Evolutionary conservation across 257 asterid species (phyloP).

Genomic region (Cruciata laevipes): DNA sequence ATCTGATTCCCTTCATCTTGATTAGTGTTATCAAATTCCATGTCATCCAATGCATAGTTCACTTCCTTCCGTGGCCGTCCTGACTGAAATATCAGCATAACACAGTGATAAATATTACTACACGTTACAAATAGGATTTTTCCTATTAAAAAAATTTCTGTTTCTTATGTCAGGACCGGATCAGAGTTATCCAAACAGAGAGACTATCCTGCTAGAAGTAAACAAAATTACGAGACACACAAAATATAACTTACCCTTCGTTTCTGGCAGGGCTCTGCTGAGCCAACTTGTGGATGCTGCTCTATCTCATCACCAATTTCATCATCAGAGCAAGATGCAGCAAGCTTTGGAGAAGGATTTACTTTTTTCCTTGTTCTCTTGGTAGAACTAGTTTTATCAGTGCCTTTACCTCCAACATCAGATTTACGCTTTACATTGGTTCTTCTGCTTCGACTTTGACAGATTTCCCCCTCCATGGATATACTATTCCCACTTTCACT

Average conservation of each 20-base stretch:
- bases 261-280: slow-evolving; percentile 36
- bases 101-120: background rate
- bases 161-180: background rate
- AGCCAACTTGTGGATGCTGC: slow-evolving; percentile 28
- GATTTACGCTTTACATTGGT: slow-evolving; percentile 27
- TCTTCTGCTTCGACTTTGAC: slow-evolving; percentile 13
- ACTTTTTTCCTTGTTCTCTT: slow-evolving; percentile 37
- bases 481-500: slow-evolving; percentile 15
- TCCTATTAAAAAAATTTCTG: no score
- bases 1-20: slow-evolving; percentile 27
- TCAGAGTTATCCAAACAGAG: background rate
- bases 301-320: slow-evolving; percentile 26
- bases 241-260: slow-evolving; percentile 53
- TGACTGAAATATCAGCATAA: slow-evolving; percentile 45
- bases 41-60: slow-evolving; percentile 36
- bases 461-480: slow-evolving; percentile 19
- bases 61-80: slow-evolving; percentile 53
- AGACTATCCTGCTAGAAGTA: background rate
- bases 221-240: background rate
- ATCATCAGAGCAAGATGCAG: slow-evolving; percentile 31
- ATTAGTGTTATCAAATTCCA: slow-evolving; percentile 23
- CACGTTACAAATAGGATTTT: no score
- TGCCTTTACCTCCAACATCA: slow-evolving; percentile 28
- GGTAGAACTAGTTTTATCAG: slow-evolving; percentile 23
- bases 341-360: slow-evolving; percentile 20